A percentile compares a stretch with the other conserved stretches of the same genome.
Evolutionary conservation across 2,329 filamentous ascomycete genomes (phyloP).

Genomic region (Penicillium griseofulvum): DNA sequence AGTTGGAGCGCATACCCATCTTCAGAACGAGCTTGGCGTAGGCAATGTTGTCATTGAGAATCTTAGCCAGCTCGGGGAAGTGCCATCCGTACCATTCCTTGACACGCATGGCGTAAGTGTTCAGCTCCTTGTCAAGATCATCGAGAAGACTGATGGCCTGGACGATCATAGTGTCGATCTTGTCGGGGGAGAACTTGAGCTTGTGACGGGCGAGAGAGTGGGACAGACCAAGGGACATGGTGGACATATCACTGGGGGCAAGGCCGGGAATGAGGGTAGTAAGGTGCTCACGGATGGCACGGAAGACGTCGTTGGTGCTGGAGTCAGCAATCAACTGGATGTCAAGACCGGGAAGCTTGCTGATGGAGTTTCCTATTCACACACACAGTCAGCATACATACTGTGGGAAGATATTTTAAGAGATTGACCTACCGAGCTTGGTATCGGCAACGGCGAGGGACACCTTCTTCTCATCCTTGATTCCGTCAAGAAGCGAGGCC

Average conservation of each 20-base stretch:
- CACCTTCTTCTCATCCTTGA: conserved; percentile 97
- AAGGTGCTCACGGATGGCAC: conserved; percentile 88
- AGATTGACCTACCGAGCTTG: conserved; percentile 64
- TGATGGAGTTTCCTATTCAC: conserved; percentile 70
- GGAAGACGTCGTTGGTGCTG: conserved; percentile 82
- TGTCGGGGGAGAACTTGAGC: conserved; percentile 97
- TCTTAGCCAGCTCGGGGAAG: conserved; percentile 96
- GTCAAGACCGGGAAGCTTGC: conserved; percentile 83
- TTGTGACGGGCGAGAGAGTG: conserved; percentile 97
- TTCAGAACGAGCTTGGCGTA: conserved; percentile 85
- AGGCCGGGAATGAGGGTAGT: conserved; percentile 88
- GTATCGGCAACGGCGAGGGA: conserved; percentile 91
- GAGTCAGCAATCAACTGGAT: conserved; percentile 82
- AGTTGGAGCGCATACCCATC: conserved; percentile 85
- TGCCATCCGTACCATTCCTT: conserved; percentile 99
- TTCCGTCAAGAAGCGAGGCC: conserved; percentile 73
- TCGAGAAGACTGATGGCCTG: conserved; percentile 93
- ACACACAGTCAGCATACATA: conserved; percentile 15
- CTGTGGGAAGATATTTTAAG: background rate
- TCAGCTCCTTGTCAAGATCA: conserved; percentile 97
- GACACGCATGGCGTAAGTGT: conserved; percentile 97
- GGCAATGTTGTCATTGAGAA: conserved; percentile 93
- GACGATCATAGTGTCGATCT: conserved; percentile 99
- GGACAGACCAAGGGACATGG: conserved; percentile 93
- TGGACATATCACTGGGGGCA: conserved; percentile 78